Percentiles rank a stretch among this genome's conserved stretches.
Conservation (phyloP, 1,284 basidiomycete species). For the Pisolithus thermaeus region DNA sequence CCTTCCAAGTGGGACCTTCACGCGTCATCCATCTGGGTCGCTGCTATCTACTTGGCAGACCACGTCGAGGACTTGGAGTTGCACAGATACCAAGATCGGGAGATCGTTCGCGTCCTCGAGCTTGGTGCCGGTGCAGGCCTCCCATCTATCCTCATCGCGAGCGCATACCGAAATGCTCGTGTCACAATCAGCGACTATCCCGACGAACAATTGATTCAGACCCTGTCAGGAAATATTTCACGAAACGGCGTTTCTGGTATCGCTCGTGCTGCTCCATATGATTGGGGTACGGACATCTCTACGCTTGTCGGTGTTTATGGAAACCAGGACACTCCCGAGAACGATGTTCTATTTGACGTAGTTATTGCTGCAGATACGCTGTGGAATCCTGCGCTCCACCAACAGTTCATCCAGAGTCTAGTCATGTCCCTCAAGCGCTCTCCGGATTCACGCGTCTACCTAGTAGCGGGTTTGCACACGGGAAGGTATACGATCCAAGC, state of each 20-base stretch:
- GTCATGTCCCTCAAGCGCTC: conserved; percentile 39
- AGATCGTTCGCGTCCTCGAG: conserved; percentile 49
- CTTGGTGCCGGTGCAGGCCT: conserved; percentile 69
- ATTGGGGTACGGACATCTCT: conserved; percentile 54
- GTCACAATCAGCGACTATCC: conserved; percentile 68
- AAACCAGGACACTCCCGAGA: not conserved
- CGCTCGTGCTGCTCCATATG: conserved; percentile 50
- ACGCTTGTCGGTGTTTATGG: conserved; percentile 23
- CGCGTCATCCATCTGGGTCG: conserved; percentile 68
- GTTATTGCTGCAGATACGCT: conserved; percentile 69
- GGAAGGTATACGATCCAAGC: conserved; percentile 62
- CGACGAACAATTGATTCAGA: conserved; percentile 53
- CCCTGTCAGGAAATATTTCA: conserved; percentile 51
- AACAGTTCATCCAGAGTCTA: conserved; percentile 47
- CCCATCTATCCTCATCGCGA: conserved; percentile 61
- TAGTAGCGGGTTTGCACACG: conserved; percentile 69
- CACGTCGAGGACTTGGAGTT: conserved; percentile 37
- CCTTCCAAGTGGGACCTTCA: conserved; percentile 67
- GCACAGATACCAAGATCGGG: not conserved
- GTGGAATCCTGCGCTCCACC: conserved; percentile 62
- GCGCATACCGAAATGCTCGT: conserved; percentile 32
- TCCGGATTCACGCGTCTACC: conserved; percentile 43
- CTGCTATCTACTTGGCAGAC: conserved; percentile 60
- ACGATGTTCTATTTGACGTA: conserved; percentile 46
- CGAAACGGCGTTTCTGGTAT: conserved; percentile 42